phyloP scores from a whole-genome alignment of 2,329 filamentous ascomycete genomes.

The Fusarium sacchari region DNA sequence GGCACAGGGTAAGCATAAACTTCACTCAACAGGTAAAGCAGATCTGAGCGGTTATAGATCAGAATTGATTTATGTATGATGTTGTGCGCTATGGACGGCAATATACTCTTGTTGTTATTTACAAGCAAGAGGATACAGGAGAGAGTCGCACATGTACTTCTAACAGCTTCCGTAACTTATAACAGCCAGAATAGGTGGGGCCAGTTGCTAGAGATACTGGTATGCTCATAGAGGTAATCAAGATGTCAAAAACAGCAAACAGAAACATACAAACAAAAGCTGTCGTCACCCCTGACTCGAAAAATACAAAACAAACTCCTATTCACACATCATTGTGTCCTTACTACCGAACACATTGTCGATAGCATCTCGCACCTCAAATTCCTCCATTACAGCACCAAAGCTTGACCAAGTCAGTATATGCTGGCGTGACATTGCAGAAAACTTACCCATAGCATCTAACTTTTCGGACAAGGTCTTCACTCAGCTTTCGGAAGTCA shows the following conservation, averaged over 20 bases:
- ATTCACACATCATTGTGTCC: constrained; percentile 17
- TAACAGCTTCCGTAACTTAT: background rate
- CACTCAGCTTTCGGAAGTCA: constrained; percentile 78
- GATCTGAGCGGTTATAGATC: background rate
- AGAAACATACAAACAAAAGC: background rate
- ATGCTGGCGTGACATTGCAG: background rate
- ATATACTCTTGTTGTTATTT: background rate
- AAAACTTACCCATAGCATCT: constrained; percentile 88
- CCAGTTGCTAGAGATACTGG: background rate
- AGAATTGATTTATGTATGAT: background rate
- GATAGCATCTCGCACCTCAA: constrained; percentile 80
- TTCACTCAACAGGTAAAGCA: background rate
- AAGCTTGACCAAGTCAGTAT: constrained; percentile 55
- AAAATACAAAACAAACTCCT: background rate
- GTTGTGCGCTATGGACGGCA: background rate
- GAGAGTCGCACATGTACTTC: background rate
- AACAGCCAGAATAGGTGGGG: background rate
- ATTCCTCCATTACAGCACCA: constrained; percentile 72
- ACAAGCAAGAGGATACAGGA: background rate
- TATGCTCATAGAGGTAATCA: background rate
- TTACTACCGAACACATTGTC: constrained; percentile 63
- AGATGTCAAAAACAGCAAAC: background rate
- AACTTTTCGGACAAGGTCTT: constrained; percentile 81
- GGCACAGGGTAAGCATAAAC: constrained; percentile 14
- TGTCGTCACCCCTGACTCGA: too few species aligned